phyloP scores from a whole-genome alignment of 2,329 filamentous ascomycete genomes.

The Curvularia lunata region DNA sequence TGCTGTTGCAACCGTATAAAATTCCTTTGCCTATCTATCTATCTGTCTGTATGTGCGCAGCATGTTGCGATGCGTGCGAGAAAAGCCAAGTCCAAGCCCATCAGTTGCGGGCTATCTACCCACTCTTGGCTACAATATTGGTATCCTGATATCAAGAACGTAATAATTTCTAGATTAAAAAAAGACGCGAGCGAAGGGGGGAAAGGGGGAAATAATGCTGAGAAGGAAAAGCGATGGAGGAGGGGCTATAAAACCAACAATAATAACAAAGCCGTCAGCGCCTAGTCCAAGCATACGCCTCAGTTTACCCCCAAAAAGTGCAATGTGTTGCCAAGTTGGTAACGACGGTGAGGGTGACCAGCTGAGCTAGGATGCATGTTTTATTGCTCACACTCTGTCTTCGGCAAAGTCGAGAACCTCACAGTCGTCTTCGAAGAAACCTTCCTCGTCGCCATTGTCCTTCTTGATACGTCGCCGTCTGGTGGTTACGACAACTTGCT shows the following conservation, averaged over 20 bases:
- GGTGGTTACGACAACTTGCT: slow-evolving; percentile 84
- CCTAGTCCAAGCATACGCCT: slow-evolving; percentile 4
- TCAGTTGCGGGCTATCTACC: neutral
- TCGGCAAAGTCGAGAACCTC: slow-evolving; percentile 87
- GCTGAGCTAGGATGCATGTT: neutral
- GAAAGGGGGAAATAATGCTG: neutral
- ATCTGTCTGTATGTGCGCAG: neutral
- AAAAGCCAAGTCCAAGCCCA: neutral
- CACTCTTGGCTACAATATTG: slow-evolving; percentile 4
- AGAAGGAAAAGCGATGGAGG: neutral
- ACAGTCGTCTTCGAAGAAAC: slow-evolving; percentile 92
- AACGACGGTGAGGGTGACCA: neutral
- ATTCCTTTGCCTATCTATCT: neutral
- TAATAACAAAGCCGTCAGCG: neutral
- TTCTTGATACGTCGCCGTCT: slow-evolving; percentile 67
- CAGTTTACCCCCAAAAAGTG: neutral
- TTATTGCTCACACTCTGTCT: slow-evolving; percentile 54
- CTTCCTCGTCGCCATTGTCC: slow-evolving; percentile 65
- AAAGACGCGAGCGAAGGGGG: neutral
- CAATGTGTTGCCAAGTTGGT: neutral
- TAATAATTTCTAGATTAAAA: slow-evolving; percentile 5
- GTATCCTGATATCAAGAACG: slow-evolving; percentile 7
- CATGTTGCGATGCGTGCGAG: slow-evolving; percentile 1
- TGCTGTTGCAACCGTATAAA: neutral
- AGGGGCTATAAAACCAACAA: too few relatives aligned